phyloP scores from a whole-genome alignment of 768 basidiomycete species.

The Mycena alexandri region DNA sequence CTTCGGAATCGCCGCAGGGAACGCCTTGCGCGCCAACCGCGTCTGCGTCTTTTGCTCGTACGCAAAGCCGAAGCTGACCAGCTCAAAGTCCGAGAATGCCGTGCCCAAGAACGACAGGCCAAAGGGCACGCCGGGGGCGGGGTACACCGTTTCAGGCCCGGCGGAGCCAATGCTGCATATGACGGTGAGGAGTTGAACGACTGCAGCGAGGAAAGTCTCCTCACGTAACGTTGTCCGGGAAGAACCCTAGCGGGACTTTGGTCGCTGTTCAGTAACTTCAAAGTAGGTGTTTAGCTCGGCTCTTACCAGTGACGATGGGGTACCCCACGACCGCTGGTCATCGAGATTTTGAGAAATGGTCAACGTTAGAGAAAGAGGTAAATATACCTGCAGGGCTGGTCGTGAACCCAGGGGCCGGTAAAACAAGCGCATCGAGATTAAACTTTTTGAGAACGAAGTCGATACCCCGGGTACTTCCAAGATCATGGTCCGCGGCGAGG shows the following conservation, averaged over 20 bases:
- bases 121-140: constrained; percentile 70
- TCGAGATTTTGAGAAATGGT: constrained; percentile 8
- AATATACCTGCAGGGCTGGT: constrained; percentile 53
- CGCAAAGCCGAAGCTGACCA: constrained; percentile 71
- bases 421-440: constrained; percentile 64
- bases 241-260: constrained; percentile 71
- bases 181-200: not conserved
- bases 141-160: constrained; percentile 57
- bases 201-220: not conserved
- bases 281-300: too few species aligned
- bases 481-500: constrained; percentile 56
- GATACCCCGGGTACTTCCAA: constrained; percentile 67
- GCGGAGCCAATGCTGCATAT: constrained; percentile 44
- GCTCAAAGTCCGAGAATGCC: constrained; percentile 70
- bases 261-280: not conserved
- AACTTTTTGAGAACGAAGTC: constrained; percentile 62
- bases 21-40: constrained; percentile 61
- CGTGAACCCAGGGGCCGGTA: constrained; percentile 58
- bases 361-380: not conserved
- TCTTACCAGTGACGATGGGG: constrained; percentile 71
- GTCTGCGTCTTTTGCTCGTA: constrained; percentile 75
- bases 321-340: constrained; percentile 68
- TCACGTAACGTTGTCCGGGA: constrained; percentile 57
- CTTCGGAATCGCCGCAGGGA: constrained; percentile 65
- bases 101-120: constrained; percentile 74